Evolutionary conservation across 495 filamentous ascomycete species (phyloP), one percentile per base, ranked within the genome.

Genomic region (Xeromyces bisporus): DNA sequence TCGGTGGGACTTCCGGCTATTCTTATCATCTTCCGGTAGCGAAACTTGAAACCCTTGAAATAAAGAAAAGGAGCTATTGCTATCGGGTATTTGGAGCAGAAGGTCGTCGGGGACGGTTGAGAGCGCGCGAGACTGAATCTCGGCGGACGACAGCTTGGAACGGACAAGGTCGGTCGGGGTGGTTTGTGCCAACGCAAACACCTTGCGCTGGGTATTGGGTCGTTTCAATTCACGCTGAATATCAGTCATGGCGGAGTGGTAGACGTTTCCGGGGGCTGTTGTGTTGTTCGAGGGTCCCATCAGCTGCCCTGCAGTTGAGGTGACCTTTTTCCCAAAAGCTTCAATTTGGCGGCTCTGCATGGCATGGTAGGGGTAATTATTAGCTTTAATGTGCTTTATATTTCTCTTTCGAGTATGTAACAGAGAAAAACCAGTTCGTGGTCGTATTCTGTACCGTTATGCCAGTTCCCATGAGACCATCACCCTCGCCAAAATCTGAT

Each of bases 41-140:
- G 75, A 80, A 18, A 86, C 91, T 56, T 92, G 73, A 45, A 99
- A 99, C 39, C 91, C 89, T 55, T 99, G 78, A 51, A 99, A 94
- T 4, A 99, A 62, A 7, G 84, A 93, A 55, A 89, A 99, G 15
- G 71, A 58, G 51, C 80, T 89, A 27, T 73, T 72, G 40, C 74
- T 69, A 37, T 91, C 82, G 41, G 89, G 89, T 18, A 94, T 80
- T 46, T 92, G 80, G 18, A 52, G 53, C 18, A 99, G 72, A 36
- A 99, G 71, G 28, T 93, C 85, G 51, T 96, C 89, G 26, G 91
- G 77, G 23, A 99, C 55, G 47, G 78, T 87, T 13, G 83, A 75
- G 26, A 94, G 58, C 21, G 91, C 89, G 28, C 89, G 80, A 40
- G 92, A 86, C 55, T 93, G 83, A 41, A 99, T 94, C 60, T 99